Evolutionary conservation across 2,329 filamentous ascomycete species (phyloP).

Genomic region (Neocucurbitaria cava): DNA sequence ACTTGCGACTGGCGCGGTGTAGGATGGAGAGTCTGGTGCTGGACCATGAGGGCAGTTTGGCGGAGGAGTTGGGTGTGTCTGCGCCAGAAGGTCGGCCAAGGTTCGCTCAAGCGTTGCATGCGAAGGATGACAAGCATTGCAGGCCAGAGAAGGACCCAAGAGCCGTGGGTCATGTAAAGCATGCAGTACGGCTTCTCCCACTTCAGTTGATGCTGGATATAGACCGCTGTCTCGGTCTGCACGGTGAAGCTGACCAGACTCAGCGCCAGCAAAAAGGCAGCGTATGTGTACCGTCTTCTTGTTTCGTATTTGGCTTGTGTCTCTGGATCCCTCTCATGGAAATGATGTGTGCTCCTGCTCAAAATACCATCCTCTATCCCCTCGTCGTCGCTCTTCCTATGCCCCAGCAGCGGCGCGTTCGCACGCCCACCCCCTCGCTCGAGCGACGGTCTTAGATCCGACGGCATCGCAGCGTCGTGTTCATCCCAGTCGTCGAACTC

Average conservation of each 20-base stretch:
- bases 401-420: slow-evolving; percentile 62
- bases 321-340: slow-evolving; percentile 80
- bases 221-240: slow-evolving; percentile 94
- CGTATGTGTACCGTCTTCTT: slow-evolving; percentile 84
- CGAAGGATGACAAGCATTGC: slow-evolving; percentile 81
- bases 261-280: slow-evolving; percentile 80
- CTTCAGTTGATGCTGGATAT: slow-evolving; percentile 88
- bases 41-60: slow-evolving; percentile 82
- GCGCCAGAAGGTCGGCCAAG: slow-evolving; percentile 88
- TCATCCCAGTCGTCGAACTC: slow-evolving; percentile 57
- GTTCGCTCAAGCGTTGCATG: slow-evolving; percentile 76
- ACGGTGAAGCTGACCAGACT: slow-evolving; percentile 88
- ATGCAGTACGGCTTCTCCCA: slow-evolving; percentile 99
- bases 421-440: slow-evolving; percentile 50
- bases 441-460: slow-evolving; percentile 55
- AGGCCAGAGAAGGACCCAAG: slow-evolving; percentile 91
- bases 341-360: slow-evolving; percentile 63
- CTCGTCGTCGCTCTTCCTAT: slow-evolving; percentile 44
- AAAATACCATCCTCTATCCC: slow-evolving; percentile 50
- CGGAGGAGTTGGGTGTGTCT: slow-evolving; percentile 69
- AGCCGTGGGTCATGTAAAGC: slow-evolving; percentile 97
- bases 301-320: slow-evolving; percentile 69
- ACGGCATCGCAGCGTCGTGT: slow-evolving; percentile 56
- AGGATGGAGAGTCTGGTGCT: slow-evolving; percentile 76
- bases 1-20: slow-evolving; percentile 54